These are phyloP conservation scores for Coprinopsis cinerea DNA, from an alignment of 768 basidiomycete genomes.

Conservation along the genomic window DNA sequence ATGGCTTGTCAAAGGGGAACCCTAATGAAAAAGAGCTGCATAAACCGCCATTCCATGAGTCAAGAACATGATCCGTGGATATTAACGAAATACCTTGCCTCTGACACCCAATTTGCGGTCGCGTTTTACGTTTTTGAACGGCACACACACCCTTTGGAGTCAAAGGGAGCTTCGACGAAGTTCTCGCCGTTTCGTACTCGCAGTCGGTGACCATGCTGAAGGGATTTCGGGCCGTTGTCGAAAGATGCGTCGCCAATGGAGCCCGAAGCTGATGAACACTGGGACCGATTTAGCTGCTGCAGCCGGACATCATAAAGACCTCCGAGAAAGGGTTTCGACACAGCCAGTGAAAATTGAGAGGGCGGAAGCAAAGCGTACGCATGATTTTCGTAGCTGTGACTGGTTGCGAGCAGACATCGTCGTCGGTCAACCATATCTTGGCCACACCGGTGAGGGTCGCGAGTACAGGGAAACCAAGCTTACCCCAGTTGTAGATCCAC, in stretches of 20 bases:
- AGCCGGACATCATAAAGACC: no score
- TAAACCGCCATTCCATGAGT: not conserved
- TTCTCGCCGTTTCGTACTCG: not conserved
- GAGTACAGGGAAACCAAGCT: no score
- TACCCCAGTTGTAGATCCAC: no score
- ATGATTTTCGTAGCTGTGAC: no score
- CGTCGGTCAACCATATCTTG: no score
- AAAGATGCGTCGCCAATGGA: not conserved
- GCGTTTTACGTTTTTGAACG: not conserved
- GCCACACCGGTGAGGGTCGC: no score
- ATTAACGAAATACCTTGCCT: constrained; percentile 2
- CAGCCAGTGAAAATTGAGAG: no score
- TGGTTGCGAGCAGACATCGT: no score
- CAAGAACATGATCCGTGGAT: constrained; percentile 6
- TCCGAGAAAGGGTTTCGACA: no score
- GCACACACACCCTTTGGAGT: not conserved
- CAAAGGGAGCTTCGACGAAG: not conserved
- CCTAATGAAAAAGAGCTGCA: not conserved
- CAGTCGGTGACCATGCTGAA: not conserved
- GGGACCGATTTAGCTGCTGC: no score
- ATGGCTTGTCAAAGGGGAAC: not conserved
- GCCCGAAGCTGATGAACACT: not conserved
- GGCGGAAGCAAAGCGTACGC: no score
- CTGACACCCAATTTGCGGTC: not conserved
- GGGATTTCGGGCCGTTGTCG: constrained; percentile 1